Evolutionary conservation across 495 filamentous ascomycete species (phyloP), one percentile per base, ranked within the genome.

Genomic region (Poronia punctata): DNA sequence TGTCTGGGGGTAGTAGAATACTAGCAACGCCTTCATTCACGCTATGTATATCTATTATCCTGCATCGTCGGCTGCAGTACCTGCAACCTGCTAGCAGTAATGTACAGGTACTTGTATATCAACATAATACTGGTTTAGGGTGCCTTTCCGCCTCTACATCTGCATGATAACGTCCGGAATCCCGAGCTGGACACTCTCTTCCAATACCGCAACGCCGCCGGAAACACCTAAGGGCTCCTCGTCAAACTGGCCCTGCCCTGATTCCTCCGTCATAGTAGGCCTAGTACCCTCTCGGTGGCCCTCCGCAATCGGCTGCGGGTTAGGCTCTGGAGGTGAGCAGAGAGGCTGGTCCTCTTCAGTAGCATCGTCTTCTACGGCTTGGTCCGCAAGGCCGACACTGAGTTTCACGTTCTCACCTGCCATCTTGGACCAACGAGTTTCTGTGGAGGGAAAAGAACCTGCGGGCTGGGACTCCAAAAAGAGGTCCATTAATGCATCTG

Each of bases 161-260:
- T 70, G 62, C 16, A 67, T 71, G 29, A 75, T 57, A 14, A 79
- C 54, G 51, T 82, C 73, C 9, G 72, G 64, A 7, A 67, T 61
- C 9, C 70, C 67, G 9, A 58, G 49, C 33, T 69, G 70, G 24
- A 74, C 68, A 22, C 65, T 69, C 52, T 82, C 75, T 51, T 82
- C 78, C 15, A 68, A 74, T 25, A 80, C 40, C 33, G 77, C 75
- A n/a, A 82, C 54, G 2, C 72, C 76, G 11, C 63, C 64, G 7
- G 60, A 44, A 3, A 74, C 65, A 24, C 74, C 68, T 4, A 72
- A 19, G 11, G 57, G 56, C 19, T 47, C 52, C n/a, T 50, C 33
- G 22, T 40, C 23, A 35, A 63, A 59, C n/a, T 25, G 28, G 9
- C 42, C 45, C 22, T 46, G 26, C 26, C 54, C 43, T 17, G 45